Percentiles rank a stretch among this genome's conserved stretches.
These are phyloP conservation scores for Camillea tinctor DNA, from an alignment of 2,329 filamentous ascomycete genomes.

Conservation along the genomic window DNA sequence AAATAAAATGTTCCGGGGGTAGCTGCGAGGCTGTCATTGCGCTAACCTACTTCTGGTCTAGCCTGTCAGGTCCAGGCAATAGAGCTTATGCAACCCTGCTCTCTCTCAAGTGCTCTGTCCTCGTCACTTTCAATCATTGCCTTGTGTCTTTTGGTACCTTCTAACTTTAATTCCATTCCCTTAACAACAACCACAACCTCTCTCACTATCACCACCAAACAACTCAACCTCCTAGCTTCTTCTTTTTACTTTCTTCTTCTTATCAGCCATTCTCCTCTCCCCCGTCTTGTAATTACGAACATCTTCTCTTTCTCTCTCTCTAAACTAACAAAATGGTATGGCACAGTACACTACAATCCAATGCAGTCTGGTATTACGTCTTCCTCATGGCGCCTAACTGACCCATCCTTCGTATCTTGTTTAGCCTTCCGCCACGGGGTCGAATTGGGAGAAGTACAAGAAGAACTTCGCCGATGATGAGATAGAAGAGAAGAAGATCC, in stretches of 20 bases:
- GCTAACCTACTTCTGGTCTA: conserved; percentile 16
- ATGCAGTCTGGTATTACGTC: conserved; percentile 2
- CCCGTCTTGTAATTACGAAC: no score
- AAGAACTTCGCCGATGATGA: conserved; percentile 97
- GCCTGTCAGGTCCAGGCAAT: conserved; percentile 24
- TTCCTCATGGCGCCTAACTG: conserved; percentile 17
- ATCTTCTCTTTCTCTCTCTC: not conserved
- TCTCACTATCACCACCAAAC: not conserved
- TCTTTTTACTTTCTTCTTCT: not conserved
- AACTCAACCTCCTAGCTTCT: conserved; percentile 9
- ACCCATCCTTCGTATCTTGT: conserved; percentile 3
- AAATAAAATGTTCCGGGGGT: conserved; percentile 26
- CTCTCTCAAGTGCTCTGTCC: conserved; percentile 4
- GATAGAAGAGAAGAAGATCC: conserved; percentile 99
- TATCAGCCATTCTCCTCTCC: not conserved
- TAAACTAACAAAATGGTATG: conserved; percentile 31
- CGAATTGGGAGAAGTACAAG: conserved; percentile 98
- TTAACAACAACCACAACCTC: not conserved
- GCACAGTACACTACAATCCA: not conserved
- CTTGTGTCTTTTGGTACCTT: conserved; percentile 1
- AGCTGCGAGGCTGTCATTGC: conserved; percentile 30
- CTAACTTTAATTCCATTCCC: conserved; percentile 1
- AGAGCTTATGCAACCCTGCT: conserved; percentile 30
- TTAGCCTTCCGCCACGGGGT: conserved; percentile 89
- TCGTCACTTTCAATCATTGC: conserved; percentile 11